phyloP scores from a whole-genome alignment of 208 protist species.

The Leptomonas pyrrhocoris region DNA sequence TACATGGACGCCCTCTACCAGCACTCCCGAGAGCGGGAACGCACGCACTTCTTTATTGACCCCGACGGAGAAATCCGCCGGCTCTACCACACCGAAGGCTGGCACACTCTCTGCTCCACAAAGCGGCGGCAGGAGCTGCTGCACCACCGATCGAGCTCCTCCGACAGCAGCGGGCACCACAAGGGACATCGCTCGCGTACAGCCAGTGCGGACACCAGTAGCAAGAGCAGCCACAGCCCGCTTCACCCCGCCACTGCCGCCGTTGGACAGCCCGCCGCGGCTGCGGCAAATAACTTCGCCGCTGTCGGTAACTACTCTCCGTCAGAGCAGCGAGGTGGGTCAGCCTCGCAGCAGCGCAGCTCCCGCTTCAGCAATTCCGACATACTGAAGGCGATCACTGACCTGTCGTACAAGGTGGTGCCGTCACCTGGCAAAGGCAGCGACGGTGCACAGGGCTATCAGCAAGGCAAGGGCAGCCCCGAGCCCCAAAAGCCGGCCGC shows the following conservation, averaged over 20 bases:
- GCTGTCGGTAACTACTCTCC: neutral
- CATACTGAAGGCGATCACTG: neutral
- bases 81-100: slow-evolving; percentile 32
- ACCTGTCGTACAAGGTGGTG: neutral
- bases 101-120: slow-evolving; percentile 20
- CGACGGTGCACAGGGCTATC: neutral
- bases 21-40: slow-evolving; percentile 25
- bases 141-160: neutral
- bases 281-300: neutral
- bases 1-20: slow-evolving; percentile 30
- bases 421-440: neutral
- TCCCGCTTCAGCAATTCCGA: neutral
- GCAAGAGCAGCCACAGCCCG: neutral
- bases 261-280: neutral
- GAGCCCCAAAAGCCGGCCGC: neutral
- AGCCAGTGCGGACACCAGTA: neutral
- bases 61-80: slow-evolving; percentile 36
- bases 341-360: neutral
- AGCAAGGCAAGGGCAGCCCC: neutral
- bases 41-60: slow-evolving; percentile 35
- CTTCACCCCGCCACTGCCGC: neutral
- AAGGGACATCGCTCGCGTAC: neutral
- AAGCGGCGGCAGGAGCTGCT: slow-evolving; percentile 1
- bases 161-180: neutral
- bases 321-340: neutral